Base-by-base conservation (phyloP, 305 asterid genomes). In the Fraxinus nigra region DNA sequence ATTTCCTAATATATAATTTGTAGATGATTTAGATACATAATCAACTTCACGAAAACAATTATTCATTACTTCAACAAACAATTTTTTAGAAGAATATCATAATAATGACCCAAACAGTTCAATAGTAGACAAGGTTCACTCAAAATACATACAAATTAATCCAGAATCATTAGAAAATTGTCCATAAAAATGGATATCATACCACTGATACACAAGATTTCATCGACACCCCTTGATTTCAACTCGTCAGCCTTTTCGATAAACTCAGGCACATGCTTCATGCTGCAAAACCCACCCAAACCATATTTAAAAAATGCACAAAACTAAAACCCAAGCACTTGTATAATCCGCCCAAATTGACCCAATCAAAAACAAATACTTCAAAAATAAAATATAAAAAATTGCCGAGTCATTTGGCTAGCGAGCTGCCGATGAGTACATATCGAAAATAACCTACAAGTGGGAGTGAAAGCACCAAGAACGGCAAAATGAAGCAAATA, bases 391-490 rank as follows among this genome's bases (percentile, higher is more conserved):
- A 6, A 4, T 0, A 28, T 0, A 13, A n/a, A 67, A 14, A 69
- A 30, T 5, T 1, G 18, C 24, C 0, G 75, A 59, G 2, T n/a
- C 48, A 76, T 16, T 5, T 20, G 56, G 75, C 14, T 33, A 43
- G 51, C 4, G 5, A 38, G 7, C 13, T 11, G 26, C 10, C 10
- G 28, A 18, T 56, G 1, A 18, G 1, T 5, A 75, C 3, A 34
- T 35, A 67, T 5, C 54, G 51, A 34, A 8, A 46, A 74, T 43
- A 54, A 93, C 99, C 98, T 94, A 97, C 99, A 95, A 78, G 97
- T 94, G 35, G 98, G 97, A 72, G 97, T 95, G 88, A 95, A 95
- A 61, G 98, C 99, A 46, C 97, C 96, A 80, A 97, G 98, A 81
- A 95, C 97, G 82, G 97, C 97, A 81, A 94, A 93, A 46, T 24